Conservation (phyloP, 129 eudicot genomes). For the Saussurea involucrata region DNA sequence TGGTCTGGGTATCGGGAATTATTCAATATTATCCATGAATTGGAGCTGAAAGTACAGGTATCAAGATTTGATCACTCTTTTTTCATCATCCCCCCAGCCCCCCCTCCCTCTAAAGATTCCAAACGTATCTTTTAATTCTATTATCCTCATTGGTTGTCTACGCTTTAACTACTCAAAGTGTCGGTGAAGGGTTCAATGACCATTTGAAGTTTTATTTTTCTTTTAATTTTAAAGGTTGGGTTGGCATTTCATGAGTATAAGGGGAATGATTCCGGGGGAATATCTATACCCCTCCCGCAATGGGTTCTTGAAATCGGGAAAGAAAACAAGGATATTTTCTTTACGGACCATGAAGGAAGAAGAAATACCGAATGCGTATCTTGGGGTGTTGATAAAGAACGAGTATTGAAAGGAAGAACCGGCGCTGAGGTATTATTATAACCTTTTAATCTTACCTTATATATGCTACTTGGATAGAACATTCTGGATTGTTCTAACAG, state of each 20-base stretch:
- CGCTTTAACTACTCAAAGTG: background rate
- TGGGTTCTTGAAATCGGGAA: conserved; percentile 65
- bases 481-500: background rate
- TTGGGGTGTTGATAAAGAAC: conserved; percentile 75
- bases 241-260: conserved; percentile 62
- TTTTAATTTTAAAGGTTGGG: conserved; percentile 37
- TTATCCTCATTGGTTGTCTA: background rate
- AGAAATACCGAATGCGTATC: conserved; percentile 60
- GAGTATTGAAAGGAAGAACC: conserved; percentile 60
- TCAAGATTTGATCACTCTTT: conserved; percentile 3
- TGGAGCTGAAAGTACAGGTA: conserved; percentile 64
- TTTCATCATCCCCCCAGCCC: background rate
- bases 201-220: background rate
- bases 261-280: conserved; percentile 47
- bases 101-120: background rate
- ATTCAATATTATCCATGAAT: conserved; percentile 49
- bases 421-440: conserved; percentile 51
- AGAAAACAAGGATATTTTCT: conserved; percentile 54
- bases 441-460: background rate
- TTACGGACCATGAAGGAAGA: conserved; percentile 65
- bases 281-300: conserved; percentile 52
- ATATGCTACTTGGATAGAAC: background rate
- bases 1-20: conserved; percentile 68
- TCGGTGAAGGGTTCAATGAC: background rate
- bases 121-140: background rate